Percentiles rank a stretch among this genome's conserved stretches.
Evolutionary conservation across 2,329 filamentous ascomycete species (phyloP).

Genomic region (Purpureocillium lavendulum): DNA sequence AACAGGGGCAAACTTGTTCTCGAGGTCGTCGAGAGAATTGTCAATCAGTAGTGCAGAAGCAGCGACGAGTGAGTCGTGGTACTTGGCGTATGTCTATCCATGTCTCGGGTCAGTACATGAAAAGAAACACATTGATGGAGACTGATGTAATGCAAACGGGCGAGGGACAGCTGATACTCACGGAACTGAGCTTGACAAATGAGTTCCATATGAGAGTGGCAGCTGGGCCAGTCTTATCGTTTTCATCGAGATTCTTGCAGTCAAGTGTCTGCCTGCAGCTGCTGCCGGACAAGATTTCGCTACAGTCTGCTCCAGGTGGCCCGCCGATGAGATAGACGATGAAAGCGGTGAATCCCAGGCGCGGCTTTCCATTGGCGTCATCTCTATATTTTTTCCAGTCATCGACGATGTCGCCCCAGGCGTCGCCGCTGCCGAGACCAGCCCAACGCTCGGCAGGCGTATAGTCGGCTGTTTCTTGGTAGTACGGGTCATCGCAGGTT

Average conservation of each 20-base stretch:
- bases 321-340: conserved; percentile 1
- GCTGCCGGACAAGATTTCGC: neutral
- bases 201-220: conserved; percentile 16
- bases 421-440: conserved; percentile 11
- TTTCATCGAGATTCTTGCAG: conserved; percentile 5
- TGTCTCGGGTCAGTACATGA: conserved; percentile 5
- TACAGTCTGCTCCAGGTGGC: neutral
- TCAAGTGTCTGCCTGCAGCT: neutral
- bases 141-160: no score
- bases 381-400: conserved; percentile 12
- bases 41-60: conserved; percentile 9
- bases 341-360: neutral
- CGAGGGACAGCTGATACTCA: no score
- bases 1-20: conserved; percentile 8
- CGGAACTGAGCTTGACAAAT: conserved; percentile 5
- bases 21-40: conserved; percentile 10
- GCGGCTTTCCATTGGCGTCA: neutral
- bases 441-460: conserved; percentile 14
- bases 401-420: conserved; percentile 16
- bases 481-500: conserved; percentile 9
- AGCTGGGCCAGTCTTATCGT: conserved; percentile 10
- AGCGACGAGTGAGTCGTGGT: conserved; percentile 4
- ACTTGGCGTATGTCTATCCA: conserved; percentile 2
- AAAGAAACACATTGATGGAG: no score
- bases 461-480: conserved; percentile 1